These are phyloP conservation scores for Kwoniella sp. DNA, from an alignment of 768 basidiomycete species.

Conservation along the genomic window DNA sequence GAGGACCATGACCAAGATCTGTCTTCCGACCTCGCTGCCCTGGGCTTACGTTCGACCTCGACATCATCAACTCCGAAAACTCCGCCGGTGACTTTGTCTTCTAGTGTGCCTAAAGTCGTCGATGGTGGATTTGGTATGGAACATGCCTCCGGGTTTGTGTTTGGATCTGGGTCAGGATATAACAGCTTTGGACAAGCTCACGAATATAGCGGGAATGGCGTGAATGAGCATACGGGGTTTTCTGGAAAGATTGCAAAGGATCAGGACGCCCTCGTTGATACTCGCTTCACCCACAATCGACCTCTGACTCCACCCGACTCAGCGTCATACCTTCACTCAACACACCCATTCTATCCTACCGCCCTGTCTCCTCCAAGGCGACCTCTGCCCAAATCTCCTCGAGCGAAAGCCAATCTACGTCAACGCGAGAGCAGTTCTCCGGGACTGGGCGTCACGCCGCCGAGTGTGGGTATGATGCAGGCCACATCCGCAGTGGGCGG, in stretches of 20 bases:
- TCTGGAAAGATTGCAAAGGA: conserved; percentile 17
- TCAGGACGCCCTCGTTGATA: conserved; percentile 10
- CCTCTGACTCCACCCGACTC: conserved; percentile 28
- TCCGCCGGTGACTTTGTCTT: not conserved
- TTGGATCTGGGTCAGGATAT: not conserved
- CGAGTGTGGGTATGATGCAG: conserved; percentile 18
- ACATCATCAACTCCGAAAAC: not conserved
- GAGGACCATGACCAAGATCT: not conserved
- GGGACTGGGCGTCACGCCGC: not conserved
- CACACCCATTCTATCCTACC: conserved; percentile 26
- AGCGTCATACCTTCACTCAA: not conserved
- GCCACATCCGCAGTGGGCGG: conserved; percentile 23
- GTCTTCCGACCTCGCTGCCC: not conserved
- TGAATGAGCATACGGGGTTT: not conserved
- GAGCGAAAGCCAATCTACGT: not conserved
- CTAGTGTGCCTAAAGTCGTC: conserved; percentile 15
- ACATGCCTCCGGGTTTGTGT: not conserved
- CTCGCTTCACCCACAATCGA: not conserved
- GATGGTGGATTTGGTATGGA: conserved; percentile 13
- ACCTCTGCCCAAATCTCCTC: conserved; percentile 35
- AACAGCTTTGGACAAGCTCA: not conserved
- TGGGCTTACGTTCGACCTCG: conserved; percentile 1
- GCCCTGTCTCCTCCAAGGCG: conserved; percentile 39
- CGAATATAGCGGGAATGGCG: not conserved
- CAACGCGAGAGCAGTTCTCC: not conserved